These are phyloP conservation scores for Takakia lepidozioides DNA, from an alignment of 225 moss, liverwort and hornwort species.

Conservation along the genomic window DNA sequence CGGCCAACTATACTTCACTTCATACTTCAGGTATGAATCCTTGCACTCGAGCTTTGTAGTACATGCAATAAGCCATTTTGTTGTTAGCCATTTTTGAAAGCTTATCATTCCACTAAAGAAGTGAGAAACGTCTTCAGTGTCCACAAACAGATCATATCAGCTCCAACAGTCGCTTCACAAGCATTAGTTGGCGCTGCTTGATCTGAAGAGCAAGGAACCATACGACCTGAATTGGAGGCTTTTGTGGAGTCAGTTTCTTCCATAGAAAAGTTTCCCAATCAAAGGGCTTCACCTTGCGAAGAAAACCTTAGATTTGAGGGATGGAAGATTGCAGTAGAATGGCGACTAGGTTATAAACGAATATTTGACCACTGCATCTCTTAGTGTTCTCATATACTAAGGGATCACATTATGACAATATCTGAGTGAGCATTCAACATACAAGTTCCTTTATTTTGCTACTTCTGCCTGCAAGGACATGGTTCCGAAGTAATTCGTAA, in stretches of 20 bases:
- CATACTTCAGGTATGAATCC: slow-evolving; percentile 57
- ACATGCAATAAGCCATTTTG: too few relatives aligned
- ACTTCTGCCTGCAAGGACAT: too few relatives aligned
- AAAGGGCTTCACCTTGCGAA: slow-evolving; percentile 2
- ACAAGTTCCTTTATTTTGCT: too few relatives aligned
- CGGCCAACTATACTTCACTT: slow-evolving; percentile 41
- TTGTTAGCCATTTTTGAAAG: slow-evolving; percentile 19
- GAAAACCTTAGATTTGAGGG: slow-evolving; percentile 37
- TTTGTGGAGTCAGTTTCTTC: too few relatives aligned
- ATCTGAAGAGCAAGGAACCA: slow-evolving; percentile 8
- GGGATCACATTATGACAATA: too few relatives aligned
- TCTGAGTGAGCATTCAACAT: too few relatives aligned
- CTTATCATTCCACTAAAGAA: slow-evolving; percentile 16
- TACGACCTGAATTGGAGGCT: too few relatives aligned
- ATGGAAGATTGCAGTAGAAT: slow-evolving; percentile 81
- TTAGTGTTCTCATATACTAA: slow-evolving; percentile 34
- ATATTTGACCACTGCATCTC: slow-evolving; percentile 45
- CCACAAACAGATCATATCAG: too few relatives aligned
- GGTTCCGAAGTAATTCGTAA: too few relatives aligned
- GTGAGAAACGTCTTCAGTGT: slow-evolving; percentile 12
- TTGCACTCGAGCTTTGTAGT: neutral
- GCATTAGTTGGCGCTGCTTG: too few relatives aligned
- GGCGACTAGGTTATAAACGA: slow-evolving; percentile 70
- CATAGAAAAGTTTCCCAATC: too few relatives aligned
- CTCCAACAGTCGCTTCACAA: too few relatives aligned